Percentiles rank a stretch among this genome's conserved stretches.
These are phyloP conservation scores for Coleophoma crateriformis DNA, from an alignment of 2,329 filamentous ascomycete genomes.

Conservation along the genomic window DNA sequence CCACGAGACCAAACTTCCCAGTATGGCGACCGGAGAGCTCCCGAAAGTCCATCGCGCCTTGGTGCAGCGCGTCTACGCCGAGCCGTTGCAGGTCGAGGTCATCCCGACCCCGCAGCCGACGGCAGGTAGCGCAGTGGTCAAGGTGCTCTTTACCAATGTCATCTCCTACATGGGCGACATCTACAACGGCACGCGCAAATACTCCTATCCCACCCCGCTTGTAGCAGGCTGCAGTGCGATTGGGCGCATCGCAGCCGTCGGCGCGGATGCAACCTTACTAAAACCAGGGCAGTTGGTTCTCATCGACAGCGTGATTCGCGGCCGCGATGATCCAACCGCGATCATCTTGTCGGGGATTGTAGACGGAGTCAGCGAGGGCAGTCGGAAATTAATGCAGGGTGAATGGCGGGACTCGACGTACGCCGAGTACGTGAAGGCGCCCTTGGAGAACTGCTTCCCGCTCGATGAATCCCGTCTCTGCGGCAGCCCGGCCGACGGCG, in stretches of 20 bases:
- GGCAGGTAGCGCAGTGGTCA: slow-evolving; percentile 33
- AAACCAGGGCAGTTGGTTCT: slow-evolving; percentile 28
- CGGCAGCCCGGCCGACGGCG: background rate
- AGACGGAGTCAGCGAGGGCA: slow-evolving; percentile 19
- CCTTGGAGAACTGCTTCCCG: slow-evolving; percentile 29
- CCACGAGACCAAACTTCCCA: too few species aligned
- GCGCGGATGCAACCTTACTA: slow-evolving; percentile 27
- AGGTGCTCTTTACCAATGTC: slow-evolving; percentile 27
- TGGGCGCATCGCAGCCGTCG: slow-evolving; percentile 27
- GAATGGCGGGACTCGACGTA: slow-evolving; percentile 28
- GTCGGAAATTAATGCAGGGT: slow-evolving; percentile 23
- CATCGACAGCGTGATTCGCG: slow-evolving; percentile 27
- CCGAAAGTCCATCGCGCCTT: slow-evolving; percentile 18
- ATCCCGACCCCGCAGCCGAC: slow-evolving; percentile 26
- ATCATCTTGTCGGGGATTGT: slow-evolving; percentile 24
- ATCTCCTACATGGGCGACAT: slow-evolving; percentile 32
- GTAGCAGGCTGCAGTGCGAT: slow-evolving; percentile 25
- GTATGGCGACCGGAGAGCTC: background rate
- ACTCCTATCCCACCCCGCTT: slow-evolving; percentile 23
- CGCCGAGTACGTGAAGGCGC: slow-evolving; percentile 29
- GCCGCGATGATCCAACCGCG: slow-evolving; percentile 26
- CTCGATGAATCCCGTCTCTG: slow-evolving; percentile 27
- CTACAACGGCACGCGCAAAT: slow-evolving; percentile 28
- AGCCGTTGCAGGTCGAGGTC: slow-evolving; percentile 20
- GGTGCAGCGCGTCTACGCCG: slow-evolving; percentile 12